phyloP scores from a whole-genome alignment of 805 yeast species.

The Sugiyamaella marilandica region DNA sequence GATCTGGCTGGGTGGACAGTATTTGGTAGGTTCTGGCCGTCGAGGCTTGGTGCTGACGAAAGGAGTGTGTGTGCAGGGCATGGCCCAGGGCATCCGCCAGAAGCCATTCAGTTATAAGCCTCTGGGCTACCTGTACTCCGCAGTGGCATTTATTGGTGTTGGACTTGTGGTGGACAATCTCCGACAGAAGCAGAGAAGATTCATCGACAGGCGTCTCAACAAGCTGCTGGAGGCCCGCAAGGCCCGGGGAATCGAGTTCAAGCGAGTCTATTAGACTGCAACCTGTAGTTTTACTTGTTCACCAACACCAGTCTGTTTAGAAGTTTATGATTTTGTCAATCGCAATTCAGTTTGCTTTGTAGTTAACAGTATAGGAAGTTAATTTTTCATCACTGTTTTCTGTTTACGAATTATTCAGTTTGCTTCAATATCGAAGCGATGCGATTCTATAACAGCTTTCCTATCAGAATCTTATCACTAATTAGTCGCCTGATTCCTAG shows the following conservation, averaged over 20 bases:
- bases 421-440: too few relatives aligned
- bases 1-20: slow-evolving; percentile 19
- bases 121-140: slow-evolving; percentile 29
- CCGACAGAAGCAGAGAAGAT: slow-evolving; percentile 28
- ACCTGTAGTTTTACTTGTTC: not conserved
- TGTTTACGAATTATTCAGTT: too few relatives aligned
- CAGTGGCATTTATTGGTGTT: slow-evolving; percentile 31
- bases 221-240: slow-evolving; percentile 26
- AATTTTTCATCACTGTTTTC: too few relatives aligned
- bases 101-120: slow-evolving; percentile 35
- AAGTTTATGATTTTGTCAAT: too few relatives aligned
- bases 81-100: slow-evolving; percentile 33
- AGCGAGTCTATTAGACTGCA: slow-evolving; percentile 5
- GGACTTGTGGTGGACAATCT: slow-evolving; percentile 30
- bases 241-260: slow-evolving; percentile 29
- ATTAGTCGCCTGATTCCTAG: too few relatives aligned
- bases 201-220: slow-evolving; percentile 27
- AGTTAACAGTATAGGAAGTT: too few relatives aligned
- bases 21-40: slow-evolving; percentile 9
- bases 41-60: not conserved
- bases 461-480: too few relatives aligned
- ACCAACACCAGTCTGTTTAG: too few relatives aligned
- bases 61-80: slow-evolving; percentile 26
- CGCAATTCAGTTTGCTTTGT: too few relatives aligned
- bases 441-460: too few relatives aligned